These are phyloP conservation scores for Buxus sempervirens DNA, from an alignment of 164 flowering plant genomes.

Conservation along the genomic window DNA sequence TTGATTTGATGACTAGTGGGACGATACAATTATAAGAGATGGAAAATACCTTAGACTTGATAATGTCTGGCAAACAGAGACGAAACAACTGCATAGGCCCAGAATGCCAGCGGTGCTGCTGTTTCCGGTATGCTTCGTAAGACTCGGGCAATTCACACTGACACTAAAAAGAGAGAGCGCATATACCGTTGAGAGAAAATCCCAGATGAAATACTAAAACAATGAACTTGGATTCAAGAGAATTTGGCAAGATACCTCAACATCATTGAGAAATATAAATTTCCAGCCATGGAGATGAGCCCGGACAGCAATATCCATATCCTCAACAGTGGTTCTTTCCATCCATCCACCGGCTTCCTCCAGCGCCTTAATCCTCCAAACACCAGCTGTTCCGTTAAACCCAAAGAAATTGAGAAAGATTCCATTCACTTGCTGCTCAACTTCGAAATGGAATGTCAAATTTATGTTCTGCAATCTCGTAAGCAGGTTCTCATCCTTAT, in stretches of 20 bases:
- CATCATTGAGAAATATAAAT: constrained; percentile 87
- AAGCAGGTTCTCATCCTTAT: constrained; percentile 87
- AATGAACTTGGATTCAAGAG: not conserved
- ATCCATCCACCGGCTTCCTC: constrained; percentile 98
- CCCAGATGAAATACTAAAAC: not conserved
- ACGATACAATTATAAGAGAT: not conserved
- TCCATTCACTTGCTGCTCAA: constrained; percentile 98
- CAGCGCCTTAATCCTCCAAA: constrained; percentile 95
- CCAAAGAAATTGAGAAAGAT: constrained; percentile 91
- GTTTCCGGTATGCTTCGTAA: constrained; percentile 94
- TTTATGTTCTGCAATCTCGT: constrained; percentile 89
- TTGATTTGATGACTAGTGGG: not conserved
- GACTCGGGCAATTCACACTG: constrained; percentile 96
- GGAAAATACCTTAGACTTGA: constrained; percentile 66
- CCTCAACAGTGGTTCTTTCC: constrained; percentile 98
- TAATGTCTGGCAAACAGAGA: constrained; percentile 76
- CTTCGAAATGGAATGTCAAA: constrained; percentile 88
- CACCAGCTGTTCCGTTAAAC: constrained; percentile 97
- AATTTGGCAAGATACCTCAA: constrained; percentile 52
- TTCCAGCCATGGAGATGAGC: constrained; percentile 98
- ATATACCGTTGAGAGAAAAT: not conserved
- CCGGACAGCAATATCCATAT: constrained; percentile 97
- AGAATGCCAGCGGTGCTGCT: constrained; percentile 99
- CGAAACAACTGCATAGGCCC: constrained; percentile 99
- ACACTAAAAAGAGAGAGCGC: constrained; percentile 49